Conservation (phyloP, 306 rosid genomes). For the Cicer chorassanicum region DNA sequence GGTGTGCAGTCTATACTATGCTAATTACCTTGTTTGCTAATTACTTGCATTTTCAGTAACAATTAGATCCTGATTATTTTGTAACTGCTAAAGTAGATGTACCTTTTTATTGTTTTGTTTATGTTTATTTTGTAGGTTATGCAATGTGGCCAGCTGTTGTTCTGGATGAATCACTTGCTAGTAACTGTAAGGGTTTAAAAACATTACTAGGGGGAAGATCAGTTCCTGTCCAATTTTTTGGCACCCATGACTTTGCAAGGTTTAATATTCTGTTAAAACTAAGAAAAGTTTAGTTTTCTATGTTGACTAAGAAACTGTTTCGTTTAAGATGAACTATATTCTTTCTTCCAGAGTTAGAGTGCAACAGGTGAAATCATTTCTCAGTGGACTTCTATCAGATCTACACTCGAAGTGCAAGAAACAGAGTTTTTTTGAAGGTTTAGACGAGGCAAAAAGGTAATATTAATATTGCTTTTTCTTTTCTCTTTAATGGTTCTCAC, state of each 20-base stretch:
- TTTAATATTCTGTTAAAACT: constrained; percentile 47
- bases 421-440: constrained; percentile 68
- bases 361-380: constrained; percentile 84
- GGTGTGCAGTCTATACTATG: constrained; percentile 11
- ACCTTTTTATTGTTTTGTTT: constrained; percentile 35
- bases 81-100: constrained; percentile 16
- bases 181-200: constrained; percentile 81
- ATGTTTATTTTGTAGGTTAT: constrained; percentile 70
- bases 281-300: constrained; percentile 32
- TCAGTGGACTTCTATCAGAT: constrained; percentile 85
- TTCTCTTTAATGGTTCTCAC: constrained; percentile 21
- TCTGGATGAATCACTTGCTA: constrained; percentile 85
- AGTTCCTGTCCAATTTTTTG: constrained; percentile 93
- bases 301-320: constrained; percentile 21
- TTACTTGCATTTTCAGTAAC: constrained; percentile 37
- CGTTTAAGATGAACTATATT: constrained; percentile 33
- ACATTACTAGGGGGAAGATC: constrained; percentile 70
- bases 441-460: constrained; percentile 98
- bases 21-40: constrained; percentile 20
- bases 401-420: constrained; percentile 92
- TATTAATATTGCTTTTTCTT: constrained; percentile 11
- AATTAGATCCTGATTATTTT: constrained; percentile 38
- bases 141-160: constrained; percentile 99
- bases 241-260: constrained; percentile 99
- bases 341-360: constrained; percentile 71